Evolutionary conservation across 306 rosid genomes (phyloP).

Genomic region (Medicago arabica): DNA sequence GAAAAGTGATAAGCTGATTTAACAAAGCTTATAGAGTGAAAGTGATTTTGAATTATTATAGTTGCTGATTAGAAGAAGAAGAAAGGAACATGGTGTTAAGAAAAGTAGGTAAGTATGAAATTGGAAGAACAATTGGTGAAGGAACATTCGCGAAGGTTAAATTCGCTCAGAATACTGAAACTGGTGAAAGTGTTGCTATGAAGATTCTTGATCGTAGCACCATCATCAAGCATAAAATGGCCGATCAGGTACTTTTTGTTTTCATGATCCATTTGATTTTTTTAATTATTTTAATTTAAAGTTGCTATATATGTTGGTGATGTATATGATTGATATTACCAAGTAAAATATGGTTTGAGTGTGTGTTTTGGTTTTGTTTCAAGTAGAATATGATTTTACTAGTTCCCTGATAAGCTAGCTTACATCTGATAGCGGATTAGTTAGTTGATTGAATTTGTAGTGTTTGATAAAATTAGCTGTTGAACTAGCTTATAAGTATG

Average conservation of each 20-base stretch:
- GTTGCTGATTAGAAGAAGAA: not conserved
- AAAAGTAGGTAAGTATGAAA: constrained; percentile 88
- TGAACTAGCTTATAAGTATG: no score
- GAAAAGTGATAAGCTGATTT: not conserved
- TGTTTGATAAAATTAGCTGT: no score
- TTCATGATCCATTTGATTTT: not conserved
- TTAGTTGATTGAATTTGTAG: no score
- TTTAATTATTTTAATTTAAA: not conserved
- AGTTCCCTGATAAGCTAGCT: no score
- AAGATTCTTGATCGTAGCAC: constrained; percentile 83
- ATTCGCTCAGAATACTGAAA: constrained; percentile 90
- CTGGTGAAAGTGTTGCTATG: constrained; percentile 95
- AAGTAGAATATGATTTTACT: no score
- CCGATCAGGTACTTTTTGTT: constrained; percentile 48
- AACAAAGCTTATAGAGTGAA: constrained; percentile 3
- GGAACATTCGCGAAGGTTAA: constrained; percentile 91
- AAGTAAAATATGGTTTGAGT: no score
- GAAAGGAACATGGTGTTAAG: constrained; percentile 71
- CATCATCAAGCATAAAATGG: constrained; percentile 92
- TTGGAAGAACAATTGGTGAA: constrained; percentile 90
- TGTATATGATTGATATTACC: not conserved
- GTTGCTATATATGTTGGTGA: not conserved
- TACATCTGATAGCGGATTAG: no score
- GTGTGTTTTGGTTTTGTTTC: not conserved
- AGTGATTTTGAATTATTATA: not conserved